Conservation (phyloP, 1,139 yeast genomes). For the Taphrina populina region DNA sequence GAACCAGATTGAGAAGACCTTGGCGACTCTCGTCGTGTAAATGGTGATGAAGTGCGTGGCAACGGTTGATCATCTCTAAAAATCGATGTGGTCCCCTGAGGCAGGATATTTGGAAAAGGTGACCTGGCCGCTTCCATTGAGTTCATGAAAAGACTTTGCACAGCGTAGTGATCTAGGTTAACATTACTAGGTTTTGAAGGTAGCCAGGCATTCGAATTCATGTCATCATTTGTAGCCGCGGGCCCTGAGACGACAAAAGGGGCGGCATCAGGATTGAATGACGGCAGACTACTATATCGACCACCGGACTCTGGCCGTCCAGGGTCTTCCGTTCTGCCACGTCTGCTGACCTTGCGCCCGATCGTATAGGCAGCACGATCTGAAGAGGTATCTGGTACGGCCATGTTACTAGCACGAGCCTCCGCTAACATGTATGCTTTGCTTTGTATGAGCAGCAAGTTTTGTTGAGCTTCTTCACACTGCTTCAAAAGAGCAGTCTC, state of each 20-base stretch:
- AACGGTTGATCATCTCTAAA: slow-evolving; percentile 8
- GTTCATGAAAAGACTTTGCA: neutral
- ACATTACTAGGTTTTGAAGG: neutral
- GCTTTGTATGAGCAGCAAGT: slow-evolving; percentile 2
- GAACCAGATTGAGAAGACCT: slow-evolving; percentile 29
- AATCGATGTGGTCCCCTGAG: slow-evolving; percentile 11
- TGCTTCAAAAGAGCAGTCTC: slow-evolving; percentile 22
- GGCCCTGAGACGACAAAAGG: slow-evolving; percentile 24
- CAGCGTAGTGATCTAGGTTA: neutral
- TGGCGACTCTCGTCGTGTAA: slow-evolving; percentile 27
- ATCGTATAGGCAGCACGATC: neutral
- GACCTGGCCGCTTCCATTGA: neutral
- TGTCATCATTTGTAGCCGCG: neutral
- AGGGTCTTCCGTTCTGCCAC: slow-evolving; percentile 2
- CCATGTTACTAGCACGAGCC: slow-evolving; percentile 5
- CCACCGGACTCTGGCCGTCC: neutral
- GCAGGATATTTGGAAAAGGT: neutral
- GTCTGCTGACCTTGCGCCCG: slow-evolving; percentile 14
- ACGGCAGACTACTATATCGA: neutral
- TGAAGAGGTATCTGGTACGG: slow-evolving; percentile 9
- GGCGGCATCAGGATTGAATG: slow-evolving; percentile 30
- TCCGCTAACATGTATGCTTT: neutral
- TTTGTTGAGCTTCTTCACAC: slow-evolving; percentile 22
- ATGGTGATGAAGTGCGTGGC: slow-evolving; percentile 5
- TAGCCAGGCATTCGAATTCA: neutral